Percentiles rank a stretch among this genome's conserved stretches.
These are phyloP conservation scores for Trichoderma aggressivum DNA, from an alignment of 2,329 filamentous ascomycete species.

Conservation along the genomic window DNA sequence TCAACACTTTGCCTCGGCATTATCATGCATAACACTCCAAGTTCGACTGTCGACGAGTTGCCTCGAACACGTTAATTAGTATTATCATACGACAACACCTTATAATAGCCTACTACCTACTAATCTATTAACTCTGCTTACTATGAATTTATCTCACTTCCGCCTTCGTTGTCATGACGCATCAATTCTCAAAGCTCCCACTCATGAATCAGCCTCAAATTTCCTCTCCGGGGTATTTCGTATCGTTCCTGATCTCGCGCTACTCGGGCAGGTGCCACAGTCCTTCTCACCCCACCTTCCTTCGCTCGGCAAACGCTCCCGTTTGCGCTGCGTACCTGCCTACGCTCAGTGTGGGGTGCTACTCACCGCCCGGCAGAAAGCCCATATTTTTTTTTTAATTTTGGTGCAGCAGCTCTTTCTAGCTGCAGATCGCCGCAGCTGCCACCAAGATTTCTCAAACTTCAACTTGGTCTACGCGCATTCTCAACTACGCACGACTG, in stretches of 20 bases:
- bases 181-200: not conserved
- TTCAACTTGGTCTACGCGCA: not conserved
- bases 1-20: not conserved
- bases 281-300: not conserved
- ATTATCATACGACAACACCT: not conserved
- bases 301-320: constrained; percentile 5
- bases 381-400: not conserved
- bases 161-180: not conserved
- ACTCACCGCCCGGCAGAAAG: constrained; percentile 9
- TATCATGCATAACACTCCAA: not conserved
- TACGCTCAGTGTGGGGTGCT: not conserved
- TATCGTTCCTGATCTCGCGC: not conserved
- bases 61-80: not conserved
- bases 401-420: not conserved
- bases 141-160: not conserved
- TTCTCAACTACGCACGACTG: too few relatives aligned
- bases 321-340: not conserved
- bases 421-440: not conserved
- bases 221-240: not conserved
- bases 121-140: not conserved
- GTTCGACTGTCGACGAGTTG: not conserved
- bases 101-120: not conserved
- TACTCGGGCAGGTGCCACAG: constrained; percentile 9
- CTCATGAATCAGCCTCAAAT: not conserved
- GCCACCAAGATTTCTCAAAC: not conserved